Evolutionary conservation across 1,284 basidiomycete genomes (phyloP).

Genomic region (Trichosporon sp.): DNA sequence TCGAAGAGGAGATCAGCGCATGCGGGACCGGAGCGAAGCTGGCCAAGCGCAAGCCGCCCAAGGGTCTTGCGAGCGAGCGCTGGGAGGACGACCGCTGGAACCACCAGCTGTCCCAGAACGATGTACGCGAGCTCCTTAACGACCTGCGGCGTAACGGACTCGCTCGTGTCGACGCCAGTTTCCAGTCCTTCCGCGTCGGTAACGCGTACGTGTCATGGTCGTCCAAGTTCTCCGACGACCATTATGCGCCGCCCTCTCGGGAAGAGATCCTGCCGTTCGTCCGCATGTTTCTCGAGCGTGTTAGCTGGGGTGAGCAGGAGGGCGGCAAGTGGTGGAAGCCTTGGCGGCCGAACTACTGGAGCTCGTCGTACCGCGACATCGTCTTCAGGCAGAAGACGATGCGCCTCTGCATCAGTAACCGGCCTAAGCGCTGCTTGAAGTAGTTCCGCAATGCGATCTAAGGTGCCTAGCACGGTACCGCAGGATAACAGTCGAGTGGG

Average conservation of each 20-base stretch:
- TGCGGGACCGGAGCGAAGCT: background rate
- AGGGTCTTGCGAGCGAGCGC: background rate
- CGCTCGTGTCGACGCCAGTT: background rate
- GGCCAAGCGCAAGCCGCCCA: background rate
- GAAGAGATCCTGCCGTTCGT: background rate
- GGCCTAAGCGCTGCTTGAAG: background rate
- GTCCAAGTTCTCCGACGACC: background rate
- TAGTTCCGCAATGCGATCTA: background rate
- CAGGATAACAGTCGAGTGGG: no score
- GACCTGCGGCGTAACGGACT: background rate
- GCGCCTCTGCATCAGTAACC: slow-evolving; percentile 1
- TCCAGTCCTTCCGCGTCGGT: background rate
- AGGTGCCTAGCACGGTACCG: no score
- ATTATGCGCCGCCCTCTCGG: background rate
- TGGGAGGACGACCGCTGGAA: slow-evolving; percentile 4
- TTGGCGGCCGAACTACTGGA: background rate
- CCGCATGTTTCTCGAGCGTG: background rate
- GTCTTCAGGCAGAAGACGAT: background rate
- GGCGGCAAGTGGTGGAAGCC: background rate
- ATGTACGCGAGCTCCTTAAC: background rate
- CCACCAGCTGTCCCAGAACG: background rate
- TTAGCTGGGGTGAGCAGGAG: background rate
- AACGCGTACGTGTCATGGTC: slow-evolving; percentile 3
- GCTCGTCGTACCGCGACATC: slow-evolving; percentile 1
- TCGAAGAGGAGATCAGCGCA: background rate